Evolutionary conservation across 305 asterid genomes (phyloP).

Genomic region (Fraxinus sp.): DNA sequence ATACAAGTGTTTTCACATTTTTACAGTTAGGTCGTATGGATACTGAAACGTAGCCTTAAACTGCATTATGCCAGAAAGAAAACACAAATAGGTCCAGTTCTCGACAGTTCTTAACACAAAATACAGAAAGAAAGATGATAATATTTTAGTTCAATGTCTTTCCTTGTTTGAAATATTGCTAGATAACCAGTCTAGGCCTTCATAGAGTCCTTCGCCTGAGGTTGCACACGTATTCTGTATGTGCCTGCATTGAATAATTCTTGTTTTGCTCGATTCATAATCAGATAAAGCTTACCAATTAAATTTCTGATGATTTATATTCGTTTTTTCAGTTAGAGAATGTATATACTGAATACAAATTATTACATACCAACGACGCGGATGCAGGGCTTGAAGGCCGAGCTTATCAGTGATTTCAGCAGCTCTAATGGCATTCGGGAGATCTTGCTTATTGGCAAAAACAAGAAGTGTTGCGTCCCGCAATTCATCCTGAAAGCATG

Average conservation of each 20-base stretch:
- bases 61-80: background rate
- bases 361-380: constrained; percentile 40
- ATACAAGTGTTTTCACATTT: background rate
- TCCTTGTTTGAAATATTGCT: constrained; percentile 39
- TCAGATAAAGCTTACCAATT: background rate
- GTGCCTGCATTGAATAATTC: constrained; percentile 30
- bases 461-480: constrained; percentile 41
- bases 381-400: constrained; percentile 42
- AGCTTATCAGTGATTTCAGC: constrained; percentile 53
- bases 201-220: constrained; percentile 53
- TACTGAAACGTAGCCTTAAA: background rate
- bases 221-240: constrained; percentile 52
- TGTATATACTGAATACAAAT: background rate
- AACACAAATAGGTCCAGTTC: background rate
- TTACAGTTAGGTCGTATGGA: background rate
- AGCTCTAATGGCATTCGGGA: constrained; percentile 46
- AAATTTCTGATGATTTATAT: background rate
- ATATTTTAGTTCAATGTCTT: background rate
- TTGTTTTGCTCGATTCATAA: background rate
- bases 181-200: constrained; percentile 57
- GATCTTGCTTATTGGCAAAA: constrained; percentile 53
- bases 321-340: background rate
- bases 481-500: constrained; percentile 39
- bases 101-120: background rate
- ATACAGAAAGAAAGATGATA: background rate